Percentiles rank a stretch among this genome's conserved stretches.
phyloP scores from a whole-genome alignment of 1,284 basidiomycete genomes.

The Ganoderma lucidum region DNA sequence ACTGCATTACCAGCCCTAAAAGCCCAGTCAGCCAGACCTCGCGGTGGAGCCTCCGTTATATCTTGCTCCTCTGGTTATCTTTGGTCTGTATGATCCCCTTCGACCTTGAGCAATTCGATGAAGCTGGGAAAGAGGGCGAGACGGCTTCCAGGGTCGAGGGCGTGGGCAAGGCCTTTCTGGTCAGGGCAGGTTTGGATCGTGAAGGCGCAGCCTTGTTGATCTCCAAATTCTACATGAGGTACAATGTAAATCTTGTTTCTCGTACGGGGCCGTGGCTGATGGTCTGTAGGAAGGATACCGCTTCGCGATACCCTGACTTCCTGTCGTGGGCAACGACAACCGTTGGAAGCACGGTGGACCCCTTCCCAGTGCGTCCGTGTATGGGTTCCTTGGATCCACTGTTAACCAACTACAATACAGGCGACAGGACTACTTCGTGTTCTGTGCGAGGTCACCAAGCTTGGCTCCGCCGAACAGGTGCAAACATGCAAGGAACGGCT shows the following conservation, averaged over 20 bases:
- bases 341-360: conserved; percentile 48
- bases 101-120: conserved; percentile 86
- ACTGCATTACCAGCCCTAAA: conserved; percentile 65
- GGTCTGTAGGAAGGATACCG: conserved; percentile 66
- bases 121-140: conserved; percentile 53
- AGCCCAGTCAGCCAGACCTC: conserved; percentile 51
- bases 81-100: conserved; percentile 96
- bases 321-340: conserved; percentile 54
- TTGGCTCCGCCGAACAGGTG: conserved; percentile 65
- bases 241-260: conserved; percentile 24
- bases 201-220: conserved; percentile 81
- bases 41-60: conserved; percentile 87
- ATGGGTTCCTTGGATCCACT: neutral
- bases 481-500: conserved; percentile 52
- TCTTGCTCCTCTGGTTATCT: conserved; percentile 91
- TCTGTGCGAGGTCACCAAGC: conserved; percentile 77
- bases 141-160: conserved; percentile 65
- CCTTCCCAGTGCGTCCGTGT: conserved; percentile 58
- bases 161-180: conserved; percentile 68
- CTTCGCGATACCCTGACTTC: conserved; percentile 57
- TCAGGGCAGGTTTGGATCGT: conserved; percentile 80
- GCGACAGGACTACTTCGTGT: conserved; percentile 78
- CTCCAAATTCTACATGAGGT: conserved; percentile 83
- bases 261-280: conserved; percentile 16
- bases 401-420: conserved; percentile 45